Evolutionary conservation across 805 yeast species (phyloP), one percentile per base, ranked within the genome.

Genomic region (Wickerhamomyces xylosicus): DNA sequence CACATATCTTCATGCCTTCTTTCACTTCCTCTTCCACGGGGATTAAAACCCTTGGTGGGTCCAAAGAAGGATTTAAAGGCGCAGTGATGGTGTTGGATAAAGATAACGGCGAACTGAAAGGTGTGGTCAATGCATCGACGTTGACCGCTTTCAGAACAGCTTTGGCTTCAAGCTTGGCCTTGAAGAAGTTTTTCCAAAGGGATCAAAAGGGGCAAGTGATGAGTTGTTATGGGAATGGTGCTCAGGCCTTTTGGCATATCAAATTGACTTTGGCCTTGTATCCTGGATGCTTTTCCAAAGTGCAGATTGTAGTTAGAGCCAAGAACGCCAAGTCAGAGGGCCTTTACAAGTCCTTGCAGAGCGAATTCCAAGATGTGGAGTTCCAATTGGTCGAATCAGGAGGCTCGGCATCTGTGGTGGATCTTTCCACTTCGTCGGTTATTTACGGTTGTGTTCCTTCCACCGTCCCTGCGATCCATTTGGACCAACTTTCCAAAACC

Each of bases 71-170:
- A 0, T 76, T 78, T 48, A 72, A 67, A 21, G 86, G 85, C 1
- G 61, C 71, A 5, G 69, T 78, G 2, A 52, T 70, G 20, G 61
- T 78, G 10, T 45, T 77, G 19, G 71, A 76, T 45, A 69, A 71
- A 35, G 44, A 50, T 6, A 67, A 68, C 19, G 86, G 85, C 3
- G 61, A 59, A 21, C 53, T 75, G 7, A 36, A 55, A 9, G 85
- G 81, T 3, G 58, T 77, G 3, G 51, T 79, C 29, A 77, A 75
- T 47, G 85, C 81, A 3, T 62, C 63, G 38, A 65, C 76, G 1
- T 53, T 77, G 31, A 79, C 85, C 2, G 85, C 81, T 1, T 76
- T 78, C 45, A 64, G 85, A 50, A 79, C 86, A 3, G 84, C 84
- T 0, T 58, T 79, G 40, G 72, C 76, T 20, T 67, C 75, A 20